These are phyloP conservation scores for Ogataea wickerhamii DNA, from an alignment of 805 yeast species.

Conservation along the genomic window DNA sequence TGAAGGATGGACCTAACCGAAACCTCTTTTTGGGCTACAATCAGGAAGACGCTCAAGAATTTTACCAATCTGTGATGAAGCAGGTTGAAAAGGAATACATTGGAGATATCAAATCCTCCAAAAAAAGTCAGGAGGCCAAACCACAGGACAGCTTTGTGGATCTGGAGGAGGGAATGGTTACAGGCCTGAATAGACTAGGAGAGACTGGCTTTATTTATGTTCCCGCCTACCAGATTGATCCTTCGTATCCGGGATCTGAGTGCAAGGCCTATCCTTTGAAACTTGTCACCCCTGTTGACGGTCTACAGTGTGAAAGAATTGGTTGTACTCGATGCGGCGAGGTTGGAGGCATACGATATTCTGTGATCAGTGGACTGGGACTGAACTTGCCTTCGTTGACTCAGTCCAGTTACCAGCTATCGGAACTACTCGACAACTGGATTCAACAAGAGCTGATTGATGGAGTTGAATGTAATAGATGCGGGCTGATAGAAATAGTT, in stretches of 20 bases:
- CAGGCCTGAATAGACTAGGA: conserved; percentile 47
- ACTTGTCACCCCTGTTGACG: conserved; percentile 87
- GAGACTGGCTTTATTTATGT: conserved; percentile 62
- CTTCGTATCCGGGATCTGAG: conserved; percentile 47
- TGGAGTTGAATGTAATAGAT: conserved; percentile 92
- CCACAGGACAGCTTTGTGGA: conserved; percentile 27
- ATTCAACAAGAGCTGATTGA: conserved; percentile 79
- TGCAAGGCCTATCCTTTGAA: conserved; percentile 49
- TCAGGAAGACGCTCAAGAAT: conserved; percentile 97
- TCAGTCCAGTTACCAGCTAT: conserved; percentile 41
- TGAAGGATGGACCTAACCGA: conserved; percentile 77
- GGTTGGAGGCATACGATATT: conserved; percentile 84
- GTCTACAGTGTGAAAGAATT: conserved; percentile 80
- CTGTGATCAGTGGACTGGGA: conserved; percentile 71
- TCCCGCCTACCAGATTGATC: conserved; percentile 76
- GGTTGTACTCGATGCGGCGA: conserved; percentile 92
- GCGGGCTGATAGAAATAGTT: conserved; percentile 66
- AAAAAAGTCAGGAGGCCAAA: conserved; percentile 22
- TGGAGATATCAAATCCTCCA: conserved; percentile 14
- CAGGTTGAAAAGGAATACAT: conserved; percentile 59
- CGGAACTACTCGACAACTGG: conserved; percentile 62
- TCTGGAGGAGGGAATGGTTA: conserved; percentile 29
- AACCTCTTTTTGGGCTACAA: conserved; percentile 78
- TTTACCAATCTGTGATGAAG: conserved; percentile 74
- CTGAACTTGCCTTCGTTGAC: conserved; percentile 57